Base-by-base conservation (phyloP, 129 eudicot species). In the Erigeron canadensis region DNA sequence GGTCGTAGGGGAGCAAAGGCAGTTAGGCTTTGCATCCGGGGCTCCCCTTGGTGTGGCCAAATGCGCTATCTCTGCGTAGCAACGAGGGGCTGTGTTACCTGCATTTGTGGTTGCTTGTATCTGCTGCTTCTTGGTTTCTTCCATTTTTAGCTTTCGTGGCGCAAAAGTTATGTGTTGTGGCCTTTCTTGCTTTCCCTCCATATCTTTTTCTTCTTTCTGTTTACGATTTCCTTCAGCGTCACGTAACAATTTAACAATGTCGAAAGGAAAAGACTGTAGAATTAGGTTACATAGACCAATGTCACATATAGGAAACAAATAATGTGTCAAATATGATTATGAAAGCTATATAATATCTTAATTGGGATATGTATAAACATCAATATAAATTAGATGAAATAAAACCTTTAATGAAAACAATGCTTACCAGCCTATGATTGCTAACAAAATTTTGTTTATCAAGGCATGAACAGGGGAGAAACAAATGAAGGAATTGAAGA, bases 1-100 rank as follows among this genome's bases (percentile, higher is more conserved):
- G 37, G 83, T 73, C 28, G 79, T 80, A 1, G 83, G 83, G 43
- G 83, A 69, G 53, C 80, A 80, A 74, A 80, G 80, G 40, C 83
- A 74, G 17, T 80, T 80, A 1, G 72, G 74, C 18, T 80, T 80
- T 7, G 72, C 34, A 47, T 54, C 83, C 0, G 67, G 37, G 9
- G 65, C 18, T 16, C 74, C 58, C n/a, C 70, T 51, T 1, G 79
- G 67, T 9, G 79, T 22, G 0, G 72, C 72, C 28, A 74, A 64
- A 65, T 65, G 65, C 22, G 79, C 73, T 46, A 75, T 66, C 18
- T 75, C 73, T 17, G 79, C 73, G 17, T 75, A 75, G 67, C 66
- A 75, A 67, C 22, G 58, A 23, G 51, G 6, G 4, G 65, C 5
- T 44, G 76, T 1, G 44, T n/a, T 3, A 4, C 62, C 62, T 19